Percentiles rank a stretch among this genome's conserved stretches.
Conservation (phyloP, 768 basidiomycete genomes). For the Boletus rubropictus region DNA sequence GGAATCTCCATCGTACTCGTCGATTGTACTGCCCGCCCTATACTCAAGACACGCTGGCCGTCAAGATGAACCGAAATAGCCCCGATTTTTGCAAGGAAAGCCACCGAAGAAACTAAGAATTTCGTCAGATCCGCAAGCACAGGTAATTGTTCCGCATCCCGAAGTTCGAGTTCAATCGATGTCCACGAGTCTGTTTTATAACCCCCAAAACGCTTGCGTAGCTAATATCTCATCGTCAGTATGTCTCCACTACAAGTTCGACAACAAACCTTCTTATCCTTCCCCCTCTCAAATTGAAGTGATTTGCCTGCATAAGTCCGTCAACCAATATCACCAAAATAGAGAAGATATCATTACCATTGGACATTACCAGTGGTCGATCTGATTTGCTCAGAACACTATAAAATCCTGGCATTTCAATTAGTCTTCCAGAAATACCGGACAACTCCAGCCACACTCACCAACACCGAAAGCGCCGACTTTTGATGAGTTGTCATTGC, state of each 20-base stretch:
- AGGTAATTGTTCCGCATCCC: slow-evolving; percentile 3
- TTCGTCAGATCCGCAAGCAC: slow-evolving; percentile 6
- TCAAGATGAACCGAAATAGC: slow-evolving; percentile 7
- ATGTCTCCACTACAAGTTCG: not conserved
- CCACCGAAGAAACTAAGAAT: slow-evolving; percentile 11
- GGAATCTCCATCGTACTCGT: not conserved
- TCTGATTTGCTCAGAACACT: slow-evolving; percentile 17
- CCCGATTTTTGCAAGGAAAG: slow-evolving; percentile 3
- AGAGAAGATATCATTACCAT: not conserved
- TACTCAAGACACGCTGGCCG: not conserved
- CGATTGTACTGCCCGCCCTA: not conserved
- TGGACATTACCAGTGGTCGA: slow-evolving; percentile 10
- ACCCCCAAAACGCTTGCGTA: not conserved
- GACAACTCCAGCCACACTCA: not conserved
- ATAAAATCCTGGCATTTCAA: slow-evolving; percentile 9
- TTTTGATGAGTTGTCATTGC: slow-evolving; percentile 9
- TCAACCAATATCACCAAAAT: not conserved
- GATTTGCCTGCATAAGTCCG: slow-evolving; percentile 5
- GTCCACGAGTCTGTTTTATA: not conserved
- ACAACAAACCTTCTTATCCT: slow-evolving; percentile 8
- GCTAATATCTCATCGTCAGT: slow-evolving; percentile 1
- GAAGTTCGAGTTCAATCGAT: slow-evolving; percentile 8
- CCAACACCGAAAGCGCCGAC: slow-evolving; percentile 18
- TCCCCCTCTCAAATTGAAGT: slow-evolving; percentile 8
- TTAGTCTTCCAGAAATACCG: not conserved